Base-by-base conservation (phyloP, 2,329 filamentous ascomycete species). In the Neonectria faginata region DNA sequence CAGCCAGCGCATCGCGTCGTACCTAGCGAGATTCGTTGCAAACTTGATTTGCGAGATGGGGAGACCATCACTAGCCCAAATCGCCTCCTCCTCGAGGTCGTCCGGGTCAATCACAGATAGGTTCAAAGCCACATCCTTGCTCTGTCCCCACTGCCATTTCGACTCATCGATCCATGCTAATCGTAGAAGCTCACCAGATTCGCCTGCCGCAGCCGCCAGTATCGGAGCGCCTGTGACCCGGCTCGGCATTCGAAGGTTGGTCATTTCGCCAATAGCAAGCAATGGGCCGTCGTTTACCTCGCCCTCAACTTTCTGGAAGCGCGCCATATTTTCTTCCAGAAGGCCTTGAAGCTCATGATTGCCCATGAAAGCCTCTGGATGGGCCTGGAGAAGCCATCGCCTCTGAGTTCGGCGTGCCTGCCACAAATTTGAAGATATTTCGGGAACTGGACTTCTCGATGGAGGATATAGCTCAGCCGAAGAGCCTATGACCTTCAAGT, bases 191-290 rank as follows among this genome's bases (percentile, higher is more conserved):
- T 89, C 85, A 1, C 88, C 86, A 14, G 82, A 84, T 53, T 84
- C 81, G n/a, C 90, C 90, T 2, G 84, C 80, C 5, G 80, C 83
- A 71, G 79, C 84, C 66, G 80, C 86, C 65, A 84, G 80, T 69
- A 80, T 75, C 2, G 79, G 76, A 12, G 76, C 75, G 16, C 72
- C 75, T 1, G 61, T 67, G 33, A 68, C 50, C 33, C 57, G 72
- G 29, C 61, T 70, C 3, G 73, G 69, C 18, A 76, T 61, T 42
- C 77, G 80, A 18, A 78, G 65, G 67, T 87, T 80, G 2, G 79
- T 75, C 67, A 88, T 82, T 61, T 86, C 84, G 1, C 89, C 89
- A 29, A 88, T 79, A 2, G 85, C 84, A 22, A 92, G 80, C 5
- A 90, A 57, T 3, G 74, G 67, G 18, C 65, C 67, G 7, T 72